phyloP scores from a whole-genome alignment of 1,139 yeast species.

The Blastobotrys arbuscula region DNA sequence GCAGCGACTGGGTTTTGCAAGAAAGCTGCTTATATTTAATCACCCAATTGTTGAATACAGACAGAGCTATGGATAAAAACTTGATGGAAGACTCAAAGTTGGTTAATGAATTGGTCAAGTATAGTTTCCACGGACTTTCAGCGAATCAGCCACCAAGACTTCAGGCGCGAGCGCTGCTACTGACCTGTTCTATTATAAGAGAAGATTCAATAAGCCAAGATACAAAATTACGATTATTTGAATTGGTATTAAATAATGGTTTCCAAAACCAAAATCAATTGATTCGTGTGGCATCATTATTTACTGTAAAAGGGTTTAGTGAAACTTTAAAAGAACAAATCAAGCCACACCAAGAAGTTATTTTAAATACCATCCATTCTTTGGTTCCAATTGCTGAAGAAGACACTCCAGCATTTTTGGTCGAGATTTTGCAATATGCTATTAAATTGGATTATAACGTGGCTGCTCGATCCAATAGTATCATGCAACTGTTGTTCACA shows the following conservation, averaged over 20 bases:
- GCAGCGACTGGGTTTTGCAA: slow-evolving; percentile 10
- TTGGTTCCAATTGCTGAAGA: slow-evolving; percentile 67
- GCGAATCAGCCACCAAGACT: slow-evolving; percentile 15
- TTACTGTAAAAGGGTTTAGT: slow-evolving; percentile 10
- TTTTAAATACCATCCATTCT: slow-evolving; percentile 39
- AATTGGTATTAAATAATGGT: slow-evolving; percentile 5
- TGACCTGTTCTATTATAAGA: slow-evolving; percentile 14
- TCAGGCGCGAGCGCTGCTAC: slow-evolving; percentile 24
- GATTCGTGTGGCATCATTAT: slow-evolving; percentile 12
- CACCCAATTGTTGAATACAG: slow-evolving; percentile 12
- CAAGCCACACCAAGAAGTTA: slow-evolving; percentile 17
- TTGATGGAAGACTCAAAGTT: background rate
- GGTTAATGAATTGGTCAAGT: background rate
- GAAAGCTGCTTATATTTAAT: slow-evolving; percentile 19
- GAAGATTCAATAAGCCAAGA: background rate
- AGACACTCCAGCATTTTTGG: slow-evolving; percentile 69
- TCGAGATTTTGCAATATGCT: slow-evolving; percentile 62
- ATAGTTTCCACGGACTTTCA: background rate
- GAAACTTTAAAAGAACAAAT: slow-evolving; percentile 6
- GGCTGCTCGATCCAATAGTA: slow-evolving; percentile 39
- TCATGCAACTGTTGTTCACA: slow-evolving; percentile 52
- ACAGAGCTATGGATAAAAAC: background rate
- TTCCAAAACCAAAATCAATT: slow-evolving; percentile 6
- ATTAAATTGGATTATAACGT: slow-evolving; percentile 41
- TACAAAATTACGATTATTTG: slow-evolving; percentile 1